Evolutionary conservation across 306 rosid genomes (phyloP).

Genomic region (Nissolia schottii): DNA sequence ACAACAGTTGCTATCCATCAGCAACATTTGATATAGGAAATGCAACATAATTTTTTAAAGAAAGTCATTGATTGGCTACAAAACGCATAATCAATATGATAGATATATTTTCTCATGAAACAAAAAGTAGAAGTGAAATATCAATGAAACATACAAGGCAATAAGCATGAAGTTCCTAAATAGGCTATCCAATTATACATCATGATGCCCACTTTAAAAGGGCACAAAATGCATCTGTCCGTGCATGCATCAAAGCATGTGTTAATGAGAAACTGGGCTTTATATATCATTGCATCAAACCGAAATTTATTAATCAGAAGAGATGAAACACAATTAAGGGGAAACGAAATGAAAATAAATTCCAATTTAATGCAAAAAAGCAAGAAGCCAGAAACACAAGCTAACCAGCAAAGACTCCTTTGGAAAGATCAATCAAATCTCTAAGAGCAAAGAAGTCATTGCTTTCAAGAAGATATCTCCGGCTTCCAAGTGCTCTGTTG

Average conservation of each 20-base stretch:
- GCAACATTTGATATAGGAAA: conserved; percentile 13
- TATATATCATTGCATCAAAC: conserved; percentile 20
- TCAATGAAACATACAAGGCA: conserved; percentile 9
- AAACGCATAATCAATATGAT: not conserved
- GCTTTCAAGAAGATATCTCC: conserved; percentile 89
- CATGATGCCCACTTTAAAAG: not conserved
- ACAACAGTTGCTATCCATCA: conserved; percentile 26
- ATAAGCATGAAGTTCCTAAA: not conserved
- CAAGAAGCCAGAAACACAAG: conserved; percentile 15
- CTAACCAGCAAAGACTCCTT: conserved; percentile 96
- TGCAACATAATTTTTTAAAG: conserved; percentile 9
- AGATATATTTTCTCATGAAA: not conserved
- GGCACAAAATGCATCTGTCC: not conserved
- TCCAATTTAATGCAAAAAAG: conserved; percentile 4
- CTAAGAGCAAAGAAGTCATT: conserved; percentile 93
- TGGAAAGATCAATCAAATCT: conserved; percentile 98
- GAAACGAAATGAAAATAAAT: not conserved
- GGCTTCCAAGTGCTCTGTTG: conserved; percentile 75
- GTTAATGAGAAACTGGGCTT: not conserved
- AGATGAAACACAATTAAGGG: not conserved
- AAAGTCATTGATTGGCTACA: not conserved
- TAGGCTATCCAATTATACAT: not conserved
- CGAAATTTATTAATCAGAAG: not conserved
- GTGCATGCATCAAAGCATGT: not conserved
- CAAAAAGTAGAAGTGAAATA: not conserved